Conservation (phyloP, 1,139 yeast species). For the Blastobotrys arbuscula region DNA sequence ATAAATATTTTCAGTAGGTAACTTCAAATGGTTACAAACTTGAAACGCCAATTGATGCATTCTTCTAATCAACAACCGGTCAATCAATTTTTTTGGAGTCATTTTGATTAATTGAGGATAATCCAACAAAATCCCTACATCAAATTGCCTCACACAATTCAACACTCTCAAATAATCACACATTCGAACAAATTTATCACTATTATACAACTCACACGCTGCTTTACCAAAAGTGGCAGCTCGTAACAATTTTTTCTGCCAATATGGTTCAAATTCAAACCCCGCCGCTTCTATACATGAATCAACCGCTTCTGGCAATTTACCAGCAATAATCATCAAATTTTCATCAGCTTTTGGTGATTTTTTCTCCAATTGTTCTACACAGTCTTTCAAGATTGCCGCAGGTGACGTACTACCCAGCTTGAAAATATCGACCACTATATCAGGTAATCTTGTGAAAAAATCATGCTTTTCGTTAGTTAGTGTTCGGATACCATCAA, state of each 20-base stretch:
- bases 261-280: slow-evolving; percentile 65
- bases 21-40: slow-evolving; percentile 48
- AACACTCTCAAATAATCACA: slow-evolving; percentile 60
- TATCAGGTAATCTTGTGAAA: slow-evolving; percentile 56
- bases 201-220: slow-evolving; percentile 48
- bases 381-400: slow-evolving; percentile 75
- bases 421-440: slow-evolving; percentile 59
- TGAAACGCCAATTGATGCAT: slow-evolving; percentile 60
- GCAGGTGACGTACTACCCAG: slow-evolving; percentile 83
- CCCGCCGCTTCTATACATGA: slow-evolving; percentile 71
- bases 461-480: slow-evolving; percentile 57
- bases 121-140: slow-evolving; percentile 67
- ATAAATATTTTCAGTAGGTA: slow-evolving; percentile 55
- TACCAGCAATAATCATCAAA: slow-evolving; percentile 46
- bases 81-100: slow-evolving; percentile 45
- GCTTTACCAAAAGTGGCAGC: slow-evolving; percentile 90
- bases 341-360: slow-evolving; percentile 85
- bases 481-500: slow-evolving; percentile 68
- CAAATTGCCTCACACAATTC: slow-evolving; percentile 59
- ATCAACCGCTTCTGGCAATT: slow-evolving; percentile 57
- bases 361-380: slow-evolving; percentile 62
- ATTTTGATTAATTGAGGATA: slow-evolving; percentile 43
- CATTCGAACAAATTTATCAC: slow-evolving; percentile 56
- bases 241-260: slow-evolving; percentile 74
- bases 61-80: slow-evolving; percentile 54